phyloP scores from a whole-genome alignment of 2,329 filamentous ascomycete genomes.

The Xylariaceae sp. region DNA sequence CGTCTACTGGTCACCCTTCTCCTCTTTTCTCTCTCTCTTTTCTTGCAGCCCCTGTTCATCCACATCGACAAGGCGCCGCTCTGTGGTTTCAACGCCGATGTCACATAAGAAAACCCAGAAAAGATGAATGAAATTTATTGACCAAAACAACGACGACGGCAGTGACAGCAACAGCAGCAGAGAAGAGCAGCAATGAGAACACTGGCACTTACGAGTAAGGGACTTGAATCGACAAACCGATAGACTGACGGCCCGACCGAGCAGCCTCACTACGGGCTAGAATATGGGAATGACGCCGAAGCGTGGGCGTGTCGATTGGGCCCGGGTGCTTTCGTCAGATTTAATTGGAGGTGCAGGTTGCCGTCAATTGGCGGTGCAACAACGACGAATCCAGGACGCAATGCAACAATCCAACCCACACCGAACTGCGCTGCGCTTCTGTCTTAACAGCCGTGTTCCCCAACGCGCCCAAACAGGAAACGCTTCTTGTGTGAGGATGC shows the following conservation, averaged over 20 bases:
- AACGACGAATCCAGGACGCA: slow-evolving; percentile 3
- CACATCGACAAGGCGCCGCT: slow-evolving; percentile 5
- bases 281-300: slow-evolving; percentile 1
- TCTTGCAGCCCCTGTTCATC: slow-evolving; percentile 1
- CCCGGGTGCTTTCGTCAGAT: slow-evolving; percentile 14
- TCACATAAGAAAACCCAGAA: not conserved
- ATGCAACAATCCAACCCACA: slow-evolving; percentile 15
- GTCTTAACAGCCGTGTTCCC: slow-evolving; percentile 8
- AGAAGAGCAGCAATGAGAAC: slow-evolving; percentile 2
- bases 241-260: slow-evolving; percentile 1
- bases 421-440: slow-evolving; percentile 3
- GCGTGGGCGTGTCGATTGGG: slow-evolving; percentile 18
- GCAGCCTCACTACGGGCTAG: slow-evolving; percentile 16
- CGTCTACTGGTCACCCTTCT: slow-evolving; percentile 2
- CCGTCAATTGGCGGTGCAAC: slow-evolving; percentile 17
- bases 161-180: not conserved
- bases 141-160: not conserved
- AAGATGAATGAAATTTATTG: not conserved
- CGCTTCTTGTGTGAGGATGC: slow-evolving; percentile 1
- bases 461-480: slow-evolving; percentile 4
- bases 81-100: not conserved
- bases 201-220: slow-evolving; percentile 24
- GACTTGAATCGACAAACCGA: slow-evolving; percentile 1
- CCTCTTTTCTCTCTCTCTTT: not conserved
- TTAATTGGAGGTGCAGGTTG: slow-evolving; percentile 14